Evolutionary conservation across 139 green algal species (phyloP).

Genomic region (Closterium sp.): DNA sequence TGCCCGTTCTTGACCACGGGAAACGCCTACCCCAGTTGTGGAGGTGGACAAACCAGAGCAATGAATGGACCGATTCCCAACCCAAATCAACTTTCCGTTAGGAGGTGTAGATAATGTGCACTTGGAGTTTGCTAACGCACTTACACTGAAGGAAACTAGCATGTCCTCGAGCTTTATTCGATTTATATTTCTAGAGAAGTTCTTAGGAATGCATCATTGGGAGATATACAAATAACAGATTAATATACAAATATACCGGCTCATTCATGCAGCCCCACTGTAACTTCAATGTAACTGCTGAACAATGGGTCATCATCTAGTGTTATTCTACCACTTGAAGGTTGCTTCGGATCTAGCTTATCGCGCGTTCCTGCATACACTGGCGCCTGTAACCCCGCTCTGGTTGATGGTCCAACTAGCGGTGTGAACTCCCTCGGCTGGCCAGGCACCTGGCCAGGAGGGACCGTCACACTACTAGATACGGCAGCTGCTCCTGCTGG

Average conservation of each 20-base stretch:
- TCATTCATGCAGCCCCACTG: background rate
- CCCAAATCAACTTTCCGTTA: background rate
- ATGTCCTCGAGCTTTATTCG: too few relatives aligned
- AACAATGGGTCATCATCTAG: background rate
- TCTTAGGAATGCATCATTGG: too few relatives aligned
- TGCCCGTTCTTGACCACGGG: background rate
- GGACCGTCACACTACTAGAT: background rate
- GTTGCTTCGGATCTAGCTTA: background rate
- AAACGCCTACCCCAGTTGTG: background rate
- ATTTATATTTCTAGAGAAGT: too few relatives aligned
- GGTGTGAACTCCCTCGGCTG: background rate
- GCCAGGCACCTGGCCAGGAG: background rate
- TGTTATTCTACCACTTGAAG: background rate
- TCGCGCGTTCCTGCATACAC: background rate
- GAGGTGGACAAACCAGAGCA: background rate
- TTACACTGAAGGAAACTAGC: too few relatives aligned
- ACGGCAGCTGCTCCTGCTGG: background rate
- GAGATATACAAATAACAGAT: background rate
- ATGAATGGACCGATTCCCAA: background rate
- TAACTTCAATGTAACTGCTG: background rate
- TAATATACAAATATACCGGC: background rate
- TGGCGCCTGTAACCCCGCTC: background rate
- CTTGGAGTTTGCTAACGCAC: too few relatives aligned
- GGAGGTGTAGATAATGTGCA: background rate
- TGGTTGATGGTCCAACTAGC: too few relatives aligned